A percentile compares a stretch with the other conserved stretches of the same genome.
phyloP scores from a whole-genome alignment of 805 yeast species.

The Cyberlindnera euphorbiae region DNA sequence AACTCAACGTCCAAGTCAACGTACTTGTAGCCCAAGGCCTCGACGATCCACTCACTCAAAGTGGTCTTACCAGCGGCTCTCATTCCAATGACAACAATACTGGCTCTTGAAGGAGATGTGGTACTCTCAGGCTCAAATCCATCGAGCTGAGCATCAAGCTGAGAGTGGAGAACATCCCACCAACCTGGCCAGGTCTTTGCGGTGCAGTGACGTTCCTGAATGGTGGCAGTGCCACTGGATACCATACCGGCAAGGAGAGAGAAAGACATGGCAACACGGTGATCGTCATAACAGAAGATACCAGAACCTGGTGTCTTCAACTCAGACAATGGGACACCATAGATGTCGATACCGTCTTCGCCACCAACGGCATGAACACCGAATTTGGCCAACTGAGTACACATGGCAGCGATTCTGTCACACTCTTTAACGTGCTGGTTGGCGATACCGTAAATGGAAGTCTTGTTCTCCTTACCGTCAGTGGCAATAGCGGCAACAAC shows the following conservation, averaged over 20 bases:
- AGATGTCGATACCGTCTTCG: slow-evolving; percentile 88
- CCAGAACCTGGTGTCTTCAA: slow-evolving; percentile 60
- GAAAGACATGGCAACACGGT: slow-evolving; percentile 97
- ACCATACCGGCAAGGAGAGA: slow-evolving; percentile 77
- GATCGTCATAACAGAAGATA: slow-evolving; percentile 84
- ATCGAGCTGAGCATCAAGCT: slow-evolving; percentile 57
- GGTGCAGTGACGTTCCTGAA: slow-evolving; percentile 86
- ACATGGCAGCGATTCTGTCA: slow-evolving; percentile 94
- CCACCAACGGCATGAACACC: slow-evolving; percentile 83
- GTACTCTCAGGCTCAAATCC: slow-evolving; percentile 57
- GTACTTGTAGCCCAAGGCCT: slow-evolving; percentile 57
- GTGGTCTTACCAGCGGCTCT: slow-evolving; percentile 96
- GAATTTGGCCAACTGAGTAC: slow-evolving; percentile 78
- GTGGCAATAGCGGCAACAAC: slow-evolving; percentile 94
- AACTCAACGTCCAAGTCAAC: slow-evolving; percentile 75
- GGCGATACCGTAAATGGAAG: slow-evolving; percentile 91
- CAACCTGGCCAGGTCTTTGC: slow-evolving; percentile 99
- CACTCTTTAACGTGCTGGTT: slow-evolving; percentile 98
- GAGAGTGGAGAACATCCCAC: slow-evolving; percentile 89
- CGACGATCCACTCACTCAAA: slow-evolving; percentile 73
- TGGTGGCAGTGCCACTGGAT: too few relatives aligned
- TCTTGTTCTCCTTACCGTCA: slow-evolving; percentile 39
- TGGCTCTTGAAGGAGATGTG: slow-evolving; percentile 35
- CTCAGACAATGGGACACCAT: slow-evolving; percentile 52
- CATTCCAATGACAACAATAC: slow-evolving; percentile 87